Evolutionary conservation across 345 rosid species (phyloP), one percentile per base, ranked within the genome.

Genomic region (Passiflora organensis): DNA sequence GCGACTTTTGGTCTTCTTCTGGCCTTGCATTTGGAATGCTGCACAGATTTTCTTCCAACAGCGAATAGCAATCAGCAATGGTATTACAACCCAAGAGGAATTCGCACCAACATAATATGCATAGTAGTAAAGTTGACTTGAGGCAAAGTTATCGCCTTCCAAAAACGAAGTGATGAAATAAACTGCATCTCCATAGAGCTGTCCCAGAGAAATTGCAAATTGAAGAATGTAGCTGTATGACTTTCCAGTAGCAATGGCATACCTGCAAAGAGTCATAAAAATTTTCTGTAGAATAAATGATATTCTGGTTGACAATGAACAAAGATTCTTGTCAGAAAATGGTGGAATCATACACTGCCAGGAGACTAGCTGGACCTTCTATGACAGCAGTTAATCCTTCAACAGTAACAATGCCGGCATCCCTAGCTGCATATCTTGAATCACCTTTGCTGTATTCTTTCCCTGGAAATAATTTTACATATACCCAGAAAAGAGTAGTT

Each of bases 371-470:
- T 2, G 95, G 99, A 58, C 99, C 99, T 70, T 78, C 94, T 0
- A 93, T 19, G 65, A 81, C 96, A 41, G 93, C 82, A 48, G 96
- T 89, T 51, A 93, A 62, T 14, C 95, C 99, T 77, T 93, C 96
- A 55, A 91, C 84, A 49, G 86, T 45, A 48, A 91, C 73, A 24
- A 89, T 51, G 1, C 77, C 84, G 6, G 94, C 63, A 59, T 91
- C 98, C 62, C 95, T 81, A 0, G 73, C 89, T 4, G 62, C 98
- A 60, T 91, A 91, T 68, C 98, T 79, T 0, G 96, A 91, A 74
- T 91, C 98, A 47, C 96, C 96, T 86, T 91, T 91, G 74, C 96
- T 86, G 63, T 91, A 91, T 56, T 93, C 94, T 76, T 89, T 93
- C 96, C 96, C 96, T 93, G 81, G 14, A 48, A 65, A 23, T 55